phyloP scores from a whole-genome alignment of 1,284 basidiomycete genomes.

The Cystobasidiaceae sp. region DNA sequence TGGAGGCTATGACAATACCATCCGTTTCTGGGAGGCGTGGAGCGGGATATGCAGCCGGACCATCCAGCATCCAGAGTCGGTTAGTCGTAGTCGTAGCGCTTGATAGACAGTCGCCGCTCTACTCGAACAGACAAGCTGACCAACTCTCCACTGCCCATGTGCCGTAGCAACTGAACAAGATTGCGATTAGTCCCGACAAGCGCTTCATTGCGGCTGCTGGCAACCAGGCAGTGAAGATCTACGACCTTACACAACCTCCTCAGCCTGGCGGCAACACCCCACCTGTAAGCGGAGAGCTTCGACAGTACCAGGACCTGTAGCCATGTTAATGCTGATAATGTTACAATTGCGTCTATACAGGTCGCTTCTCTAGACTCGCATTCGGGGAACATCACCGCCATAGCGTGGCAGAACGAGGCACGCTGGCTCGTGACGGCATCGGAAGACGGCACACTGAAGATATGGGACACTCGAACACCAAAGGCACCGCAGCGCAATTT shows the following conservation, averaged over 20 bases:
- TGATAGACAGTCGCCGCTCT: not conserved
- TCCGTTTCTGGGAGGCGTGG: slow-evolving; percentile 99
- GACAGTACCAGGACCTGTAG: not conserved
- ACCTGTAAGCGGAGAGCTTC: slow-evolving; percentile 8
- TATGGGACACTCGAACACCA: slow-evolving; percentile 87
- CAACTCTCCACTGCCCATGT: not conserved
- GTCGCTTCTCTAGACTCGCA: slow-evolving; percentile 84
- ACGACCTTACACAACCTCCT: slow-evolving; percentile 58
- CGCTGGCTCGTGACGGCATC: slow-evolving; percentile 98
- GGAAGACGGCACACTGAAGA: slow-evolving; percentile 95
- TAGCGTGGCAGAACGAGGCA: slow-evolving; percentile 93
- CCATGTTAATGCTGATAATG: not conserved
- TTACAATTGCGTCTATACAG: slow-evolving; percentile 49
- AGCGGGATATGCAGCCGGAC: slow-evolving; percentile 95
- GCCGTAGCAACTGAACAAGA: slow-evolving; percentile 85
- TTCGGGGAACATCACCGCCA: slow-evolving; percentile 84
- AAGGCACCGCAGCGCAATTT: slow-evolving; percentile 51
- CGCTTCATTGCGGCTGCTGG: slow-evolving; percentile 89
- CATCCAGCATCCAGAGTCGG: slow-evolving; percentile 59
- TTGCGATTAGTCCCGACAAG: slow-evolving; percentile 96
- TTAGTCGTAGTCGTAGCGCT: slow-evolving; percentile 35
- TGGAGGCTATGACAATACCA: slow-evolving; percentile 82
- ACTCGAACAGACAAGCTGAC: not conserved
- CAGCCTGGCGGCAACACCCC: slow-evolving; percentile 29
- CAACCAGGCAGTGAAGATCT: slow-evolving; percentile 84